Evolutionary conservation across 768 basidiomycete genomes (phyloP), one percentile per base, ranked within the genome.

Genomic region (Amanita molliuscula): DNA sequence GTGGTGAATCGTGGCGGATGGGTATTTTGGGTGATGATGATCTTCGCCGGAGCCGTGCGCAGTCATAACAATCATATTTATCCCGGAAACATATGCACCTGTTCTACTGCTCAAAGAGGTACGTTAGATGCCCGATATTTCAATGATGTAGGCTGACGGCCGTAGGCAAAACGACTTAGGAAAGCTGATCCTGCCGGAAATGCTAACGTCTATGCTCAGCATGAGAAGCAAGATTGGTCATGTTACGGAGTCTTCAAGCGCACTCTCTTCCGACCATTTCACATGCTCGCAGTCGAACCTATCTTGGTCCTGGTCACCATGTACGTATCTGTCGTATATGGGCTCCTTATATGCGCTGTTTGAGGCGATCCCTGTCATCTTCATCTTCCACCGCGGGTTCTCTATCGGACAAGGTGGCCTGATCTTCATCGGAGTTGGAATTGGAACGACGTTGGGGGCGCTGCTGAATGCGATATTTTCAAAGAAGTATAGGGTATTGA

Each of bases 1-100:
- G 68, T 53, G 44, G 56, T 16, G 62, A 73, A 11, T 73, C 69
- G 2, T 88, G 82, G 82, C 59, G 79, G 79, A 56, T 82, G 78
- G 78, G 70, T 83, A 1, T 84, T 79, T 65, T 84, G 81, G 78
- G 71, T 83, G 48, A 78, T 78, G 75, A 76, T 82, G 70, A 76
- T 82, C 15, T 78, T 81, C 52, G 76, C 79, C 0, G 76, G 73
- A 0, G 58, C 61, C 61, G 3, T 79, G 79, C 58, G 75, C 74
- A 2, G 3, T 71, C 13, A 52, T 78, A 43, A 63, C 69, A 26
- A 48, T 76, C 20, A 44, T 77, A 21, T 59, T 74, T 50, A 64
- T 84, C 0, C 82, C 82, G 0, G 84, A 88, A 63, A 85, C 84
- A 6, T 86, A 79, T 55, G 78, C 75, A 0, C 82, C 84, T 0